Base-by-base conservation (phyloP, 805 yeast species). In the Candida coquimbonensis region DNA sequence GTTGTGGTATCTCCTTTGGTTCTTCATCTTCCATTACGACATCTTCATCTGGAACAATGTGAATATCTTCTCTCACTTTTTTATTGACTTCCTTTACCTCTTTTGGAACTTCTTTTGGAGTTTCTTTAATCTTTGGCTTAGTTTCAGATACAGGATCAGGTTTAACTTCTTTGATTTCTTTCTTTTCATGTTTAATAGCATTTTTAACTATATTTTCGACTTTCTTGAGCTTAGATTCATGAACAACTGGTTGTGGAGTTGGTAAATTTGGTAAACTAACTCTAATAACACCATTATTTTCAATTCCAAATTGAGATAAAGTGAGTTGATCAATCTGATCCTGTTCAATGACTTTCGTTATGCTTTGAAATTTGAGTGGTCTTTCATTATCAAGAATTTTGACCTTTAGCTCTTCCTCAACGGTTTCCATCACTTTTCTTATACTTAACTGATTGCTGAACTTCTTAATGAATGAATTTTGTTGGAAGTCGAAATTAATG, bases 391-490 rank as follows among this genome's bases (percentile, higher is more conserved):
- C 17, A 41, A 50, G 29, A 46, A 56, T 38, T 36, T 47, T 13
- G 29, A 36, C n/a, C n/a, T 53, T 44, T 49, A 46, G 11, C 19
- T 53, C 45, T 46, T 53, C 11, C 38, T 55, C 59, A 4, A 61
- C 33, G 1, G 51, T 44, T 1, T 46, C 42, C 9, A 57, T 33
- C 13, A 62, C 39, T 7, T 47, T 47, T 16, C 34, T 36, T 3
- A 59, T 26, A 3, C 51, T 53, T 3, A 19, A 12, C 3, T 55
- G 49, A n/a, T 43, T 50, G 19, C 42, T 46, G 16, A 56, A 43
- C 26, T 60, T 62, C 39, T 55, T 52, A n/a, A 57, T 55, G 2
- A 64, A 47, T 3, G 60, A 50, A 0, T 59, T 40, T 16, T 53
- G 55, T 9, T 49, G 40, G 16, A 60, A 59, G 2, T 54, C 47